Base-by-base conservation (phyloP, 2,329 filamentous ascomycete genomes). In the Fusarium setosum region DNA sequence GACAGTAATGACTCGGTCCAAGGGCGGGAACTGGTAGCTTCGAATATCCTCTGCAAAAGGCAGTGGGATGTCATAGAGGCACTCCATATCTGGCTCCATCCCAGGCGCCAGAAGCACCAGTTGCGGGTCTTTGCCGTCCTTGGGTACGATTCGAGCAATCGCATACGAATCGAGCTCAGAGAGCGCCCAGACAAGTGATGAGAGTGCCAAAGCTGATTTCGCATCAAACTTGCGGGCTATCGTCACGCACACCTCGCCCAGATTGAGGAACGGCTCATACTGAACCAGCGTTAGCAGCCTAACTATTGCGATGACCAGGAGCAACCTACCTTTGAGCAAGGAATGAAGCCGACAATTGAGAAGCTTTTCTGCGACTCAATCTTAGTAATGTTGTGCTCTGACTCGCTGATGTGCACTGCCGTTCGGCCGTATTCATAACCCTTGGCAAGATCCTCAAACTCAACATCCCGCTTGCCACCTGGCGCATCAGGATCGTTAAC, bases 351-450 rank as follows among this genome's bases (percentile, higher is more conserved):
- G 50, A 99, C 82, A 38, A 99, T 90, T 4, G 93, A 90, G 57
- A 98, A 88, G 8, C 86, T 85, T 59, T 91, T 90, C 10, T 81
- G 78, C 0, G 93, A 96, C 71, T 96, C 90, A 31, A 97, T 84
- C 66, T 92, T 94, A n/a, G 93, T 97, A 57, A 97, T 89, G 68
- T 94, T 93, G 75, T 91, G 86, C 71, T 99, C 95, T 1, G 91
- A 91, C 69, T 94, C 90, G 67, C 88, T 92, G 68, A 99, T 97
- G 68, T 92, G 90, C 2, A 99, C 95, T 3, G 92, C 93, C 1
- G 95, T 97, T 56, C 94, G 87, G 42, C 96, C 96, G 75, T 99
- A 99, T 73, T 93, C 90, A 73, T 95, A 99, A 0, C 96, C 96
- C 75, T 94, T 97, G n/a, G 93, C 93, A 34, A 99, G 84, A 15